These are phyloP conservation scores for Xylaria sp. DNA, from an alignment of 2,329 filamentous ascomycete genomes.

Conservation along the genomic window DNA sequence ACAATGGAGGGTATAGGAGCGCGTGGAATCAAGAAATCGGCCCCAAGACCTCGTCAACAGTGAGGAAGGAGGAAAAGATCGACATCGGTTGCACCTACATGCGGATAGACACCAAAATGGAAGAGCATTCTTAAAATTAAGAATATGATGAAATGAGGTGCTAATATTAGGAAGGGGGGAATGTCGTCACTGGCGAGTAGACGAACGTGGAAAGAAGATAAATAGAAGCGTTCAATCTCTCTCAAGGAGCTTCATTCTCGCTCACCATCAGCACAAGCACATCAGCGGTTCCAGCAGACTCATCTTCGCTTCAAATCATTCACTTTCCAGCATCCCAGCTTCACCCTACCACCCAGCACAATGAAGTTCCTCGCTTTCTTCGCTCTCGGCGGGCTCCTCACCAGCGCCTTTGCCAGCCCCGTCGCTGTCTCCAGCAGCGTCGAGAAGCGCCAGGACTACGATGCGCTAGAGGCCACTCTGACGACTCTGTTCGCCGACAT, in stretches of 20 bases:
- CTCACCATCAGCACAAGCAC: constrained; percentile 24
- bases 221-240: constrained; percentile 29
- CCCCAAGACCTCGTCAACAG: constrained; percentile 1
- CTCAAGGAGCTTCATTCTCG: constrained; percentile 1
- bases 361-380: constrained; percentile 46
- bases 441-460: constrained; percentile 44
- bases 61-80: constrained; percentile 26
- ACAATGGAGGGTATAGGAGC: constrained; percentile 27
- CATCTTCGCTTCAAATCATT: constrained; percentile 14
- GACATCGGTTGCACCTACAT: constrained; percentile 20
- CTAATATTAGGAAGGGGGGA: background rate
- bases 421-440: constrained; percentile 35
- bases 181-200: background rate
- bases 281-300: constrained; percentile 29
- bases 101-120: background rate
- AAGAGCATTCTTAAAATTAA: constrained; percentile 17
- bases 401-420: constrained; percentile 43
- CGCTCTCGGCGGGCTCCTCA: constrained; percentile 44
- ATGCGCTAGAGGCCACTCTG: constrained; percentile 39
- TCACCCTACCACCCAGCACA: constrained; percentile 33
- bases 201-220: constrained; percentile 26
- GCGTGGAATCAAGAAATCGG: constrained; percentile 13
- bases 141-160: constrained; percentile 11
- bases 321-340: constrained; percentile 12
- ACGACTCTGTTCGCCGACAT: constrained; percentile 41